A percentile compares a stretch with the other conserved stretches of the same genome.
These are phyloP conservation scores for Xylaria grammica DNA, from an alignment of 495 filamentous ascomycete species.

Conservation along the genomic window DNA sequence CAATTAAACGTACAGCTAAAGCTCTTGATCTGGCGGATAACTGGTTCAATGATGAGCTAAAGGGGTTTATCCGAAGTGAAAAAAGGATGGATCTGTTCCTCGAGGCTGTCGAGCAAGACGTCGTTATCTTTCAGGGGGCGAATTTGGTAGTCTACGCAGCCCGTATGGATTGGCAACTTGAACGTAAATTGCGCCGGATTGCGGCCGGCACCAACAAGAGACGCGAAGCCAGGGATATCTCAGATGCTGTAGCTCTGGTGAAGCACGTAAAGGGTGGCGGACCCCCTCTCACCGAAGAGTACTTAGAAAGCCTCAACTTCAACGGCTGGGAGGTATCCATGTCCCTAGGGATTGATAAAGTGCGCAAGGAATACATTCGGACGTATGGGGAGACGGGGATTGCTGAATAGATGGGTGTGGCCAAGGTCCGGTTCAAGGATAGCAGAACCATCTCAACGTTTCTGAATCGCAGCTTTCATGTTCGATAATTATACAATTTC, in stretches of 20 bases:
- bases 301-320: constrained; percentile 9
- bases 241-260: constrained; percentile 17
- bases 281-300: constrained; percentile 10
- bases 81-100: constrained; percentile 19
- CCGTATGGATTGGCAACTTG: constrained; percentile 17
- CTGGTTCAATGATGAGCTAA: constrained; percentile 22
- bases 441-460: background rate
- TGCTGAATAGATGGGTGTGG: background rate
- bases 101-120: constrained; percentile 15
- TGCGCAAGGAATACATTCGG: constrained; percentile 6
- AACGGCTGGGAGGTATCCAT: constrained; percentile 17
- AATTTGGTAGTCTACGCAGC: constrained; percentile 17
- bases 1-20: background rate
- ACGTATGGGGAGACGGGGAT: constrained; percentile 14
- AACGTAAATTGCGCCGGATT: constrained; percentile 19
- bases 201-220: background rate
- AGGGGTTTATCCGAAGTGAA: background rate
- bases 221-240: constrained; percentile 6
- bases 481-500: no score
- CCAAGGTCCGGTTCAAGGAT: background rate
- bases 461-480: background rate
- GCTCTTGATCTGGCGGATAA: background rate
- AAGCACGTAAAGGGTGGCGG: constrained; percentile 13
- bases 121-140: constrained; percentile 12
- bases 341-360: constrained; percentile 11